Base-by-base conservation (phyloP, 176 grass and related monocot species). In the Zizania latifolia region DNA sequence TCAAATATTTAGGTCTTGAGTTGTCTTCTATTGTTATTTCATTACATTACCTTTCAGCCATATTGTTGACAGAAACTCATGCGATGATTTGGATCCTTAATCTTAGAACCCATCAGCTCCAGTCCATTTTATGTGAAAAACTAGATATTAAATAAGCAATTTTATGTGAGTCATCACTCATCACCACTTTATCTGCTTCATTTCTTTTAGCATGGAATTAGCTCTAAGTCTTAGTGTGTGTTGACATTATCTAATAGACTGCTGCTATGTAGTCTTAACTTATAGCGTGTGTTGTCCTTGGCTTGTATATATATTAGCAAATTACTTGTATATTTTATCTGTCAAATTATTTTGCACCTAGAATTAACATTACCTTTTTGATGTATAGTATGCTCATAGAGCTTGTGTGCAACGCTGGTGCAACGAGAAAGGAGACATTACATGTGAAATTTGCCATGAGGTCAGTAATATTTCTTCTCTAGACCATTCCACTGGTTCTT, bases 381-480 rank as follows among this genome's bases (percentile, higher is more conserved):
- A 54, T 80, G 5, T 90, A 35, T 86, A 97, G 94, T 97, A 93
- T 93, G 94, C 94, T 54, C 94, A 97, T 75, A 89, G 94, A 85
- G 84, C 86, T 37, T 97, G 94, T 78, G 94, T 97, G 34, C 94
- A 97, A 58, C 94, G 81, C 62, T 97, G 94, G 94, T 93, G 91
- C 75, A 93, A 94, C 48, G 94, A 97, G 88, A 97, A 97, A 92
- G 91, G 94, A 85, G 94, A 97, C 68, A 90, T 80, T 77, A 97
- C 68, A 3, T 97, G 94, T 87, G 94, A 97, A 84, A 97, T 97
- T 72, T 97, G 94, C 61, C 94, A 89, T 73, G n/a, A 93, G 94
- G 94, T 97, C 55, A 29, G 88, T 79, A 57, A 32, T 12, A 36
- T 35, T 31, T 16, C 40, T 63, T 44, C 58, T 21, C 10, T 27